Evolutionary conservation across 768 basidiomycete genomes (phyloP), one percentile per base, ranked within the genome.

Genomic region (Sarcodon aspratus): DNA sequence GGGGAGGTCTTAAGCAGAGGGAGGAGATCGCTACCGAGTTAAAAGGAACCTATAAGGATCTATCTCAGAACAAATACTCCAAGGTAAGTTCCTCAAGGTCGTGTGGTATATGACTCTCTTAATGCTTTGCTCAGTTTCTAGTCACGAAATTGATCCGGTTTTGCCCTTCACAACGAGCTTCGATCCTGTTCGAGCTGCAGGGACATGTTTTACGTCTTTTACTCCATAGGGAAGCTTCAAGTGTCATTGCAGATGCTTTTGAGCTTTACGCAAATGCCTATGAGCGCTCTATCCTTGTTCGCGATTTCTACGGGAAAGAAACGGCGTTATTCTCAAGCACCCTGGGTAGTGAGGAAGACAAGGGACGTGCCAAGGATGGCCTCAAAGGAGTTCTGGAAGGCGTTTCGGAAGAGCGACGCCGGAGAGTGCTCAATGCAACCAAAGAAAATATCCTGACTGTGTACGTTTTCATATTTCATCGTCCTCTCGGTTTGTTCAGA

Each of bases 291-390:
- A 69, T 90, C 17, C 71, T 97, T 6, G 68, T 95, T 6, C 78
- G 84, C 13, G 89, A 92, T 52, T 91, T 96, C 54, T 97, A 92
- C 55, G 93, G 93, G 11, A 88, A 86, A 61, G 93, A 97, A 62
- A 82, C 81, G 0, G 69, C 74, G 3, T 65, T 97, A 32, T 91
- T 95, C 63, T 70, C 66, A 6, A 33, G 48, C 15, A 75, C 70
- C 0, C 67, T 59, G 15, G 79, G 78, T 11, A 80, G 75, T 42
- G 74, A 71, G 0, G 75, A 75, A 45, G 79, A 84, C 44, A 82
- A 79, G 60, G 83, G 78, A 52, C 66, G 67, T 11, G 75, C 77
- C 5, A 82, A 75, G 61, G 79, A 75, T 52, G 86, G 87, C 0
- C 64, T 95, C 43, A 68, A 69, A 12, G 85, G 82, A 1, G 66